These are phyloP conservation scores for Lentinula aciculospora DNA, from an alignment of 768 basidiomycete species.

Conservation along the genomic window DNA sequence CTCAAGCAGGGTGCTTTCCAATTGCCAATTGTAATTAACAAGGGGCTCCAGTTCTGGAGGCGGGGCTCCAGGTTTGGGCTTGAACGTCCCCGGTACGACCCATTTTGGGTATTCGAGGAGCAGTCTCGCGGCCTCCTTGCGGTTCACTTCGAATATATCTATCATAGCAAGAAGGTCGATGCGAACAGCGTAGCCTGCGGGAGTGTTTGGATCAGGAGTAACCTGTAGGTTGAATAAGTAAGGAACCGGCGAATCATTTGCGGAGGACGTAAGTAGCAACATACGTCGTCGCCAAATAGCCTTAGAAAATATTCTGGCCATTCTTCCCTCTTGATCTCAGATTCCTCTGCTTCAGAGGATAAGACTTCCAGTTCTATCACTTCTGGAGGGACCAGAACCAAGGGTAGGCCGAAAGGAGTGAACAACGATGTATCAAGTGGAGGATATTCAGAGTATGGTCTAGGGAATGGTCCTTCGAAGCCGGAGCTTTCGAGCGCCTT, in stretches of 20 bases:
- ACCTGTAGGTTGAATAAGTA: slow-evolving; percentile 38
- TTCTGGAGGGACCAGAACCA: slow-evolving; percentile 84
- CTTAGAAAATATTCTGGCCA: slow-evolving; percentile 71
- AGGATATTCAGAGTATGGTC: slow-evolving; percentile 54
- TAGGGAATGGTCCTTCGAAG: slow-evolving; percentile 58
- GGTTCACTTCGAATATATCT: slow-evolving; percentile 91
- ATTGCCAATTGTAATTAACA: slow-evolving; percentile 71
- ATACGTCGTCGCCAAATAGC: slow-evolving; percentile 58
- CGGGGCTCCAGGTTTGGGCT: slow-evolving; percentile 57
- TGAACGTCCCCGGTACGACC: slow-evolving; percentile 81
- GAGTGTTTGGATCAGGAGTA: slow-evolving; percentile 68
- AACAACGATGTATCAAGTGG: slow-evolving; percentile 32
- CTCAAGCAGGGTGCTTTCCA: slow-evolving; percentile 87
- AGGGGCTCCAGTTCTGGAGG: slow-evolving; percentile 44
- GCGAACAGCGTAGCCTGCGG: slow-evolving; percentile 76
- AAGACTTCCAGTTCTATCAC: slow-evolving; percentile 75
- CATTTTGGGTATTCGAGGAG: slow-evolving; percentile 85
- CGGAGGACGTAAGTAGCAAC: slow-evolving; percentile 9
- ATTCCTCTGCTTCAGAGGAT: slow-evolving; percentile 62
- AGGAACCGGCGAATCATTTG: neutral
- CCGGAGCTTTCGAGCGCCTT: slow-evolving; percentile 54
- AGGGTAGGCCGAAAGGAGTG: slow-evolving; percentile 62
- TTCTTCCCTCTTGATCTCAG: slow-evolving; percentile 73
- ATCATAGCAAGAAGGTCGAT: slow-evolving; percentile 70
- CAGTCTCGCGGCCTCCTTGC: slow-evolving; percentile 89